Conservation (phyloP, 805 yeast genomes). For the Saccharomyces jurei region DNA sequence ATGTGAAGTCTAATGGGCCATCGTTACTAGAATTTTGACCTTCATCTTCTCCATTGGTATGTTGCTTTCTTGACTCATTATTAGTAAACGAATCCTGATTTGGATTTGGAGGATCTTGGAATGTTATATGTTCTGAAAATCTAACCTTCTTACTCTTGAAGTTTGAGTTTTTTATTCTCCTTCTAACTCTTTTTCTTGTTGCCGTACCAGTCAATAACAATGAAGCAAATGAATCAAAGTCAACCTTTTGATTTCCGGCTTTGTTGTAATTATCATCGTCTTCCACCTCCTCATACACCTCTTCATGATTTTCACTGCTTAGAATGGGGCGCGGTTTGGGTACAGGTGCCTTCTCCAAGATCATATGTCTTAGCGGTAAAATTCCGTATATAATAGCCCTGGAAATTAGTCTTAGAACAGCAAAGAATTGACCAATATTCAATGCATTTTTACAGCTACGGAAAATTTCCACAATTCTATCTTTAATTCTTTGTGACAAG, state of each 20-base stretch:
- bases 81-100: not conserved
- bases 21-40: conserved; percentile 12
- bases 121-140: conserved; percentile 58
- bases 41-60: conserved; percentile 11
- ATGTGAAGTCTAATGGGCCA: conserved; percentile 44
- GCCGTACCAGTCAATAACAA: conserved; percentile 75
- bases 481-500: conserved; percentile 43
- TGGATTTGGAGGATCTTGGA: conserved; percentile 22
- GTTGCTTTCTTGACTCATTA: conserved; percentile 4
- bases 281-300: conserved; percentile 36
- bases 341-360: conserved; percentile 50
- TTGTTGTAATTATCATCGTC: conserved; percentile 18
- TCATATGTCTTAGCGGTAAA: conserved; percentile 46
- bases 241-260: conserved; percentile 38
- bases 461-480: conserved; percentile 44
- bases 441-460: conserved; percentile 46
- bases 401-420: conserved; percentile 69
- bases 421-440: conserved; percentile 87
- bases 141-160: conserved; percentile 55
- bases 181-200: conserved; percentile 37
- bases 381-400: conserved; percentile 49
- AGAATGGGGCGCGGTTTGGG: conserved; percentile 78
- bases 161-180: conserved; percentile 25
- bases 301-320: conserved; percentile 47
- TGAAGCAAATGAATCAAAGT: conserved; percentile 78